Evolutionary conservation across 495 filamentous ascomycete genomes (phyloP).

Genomic region (Oidiodendron maius): DNA sequence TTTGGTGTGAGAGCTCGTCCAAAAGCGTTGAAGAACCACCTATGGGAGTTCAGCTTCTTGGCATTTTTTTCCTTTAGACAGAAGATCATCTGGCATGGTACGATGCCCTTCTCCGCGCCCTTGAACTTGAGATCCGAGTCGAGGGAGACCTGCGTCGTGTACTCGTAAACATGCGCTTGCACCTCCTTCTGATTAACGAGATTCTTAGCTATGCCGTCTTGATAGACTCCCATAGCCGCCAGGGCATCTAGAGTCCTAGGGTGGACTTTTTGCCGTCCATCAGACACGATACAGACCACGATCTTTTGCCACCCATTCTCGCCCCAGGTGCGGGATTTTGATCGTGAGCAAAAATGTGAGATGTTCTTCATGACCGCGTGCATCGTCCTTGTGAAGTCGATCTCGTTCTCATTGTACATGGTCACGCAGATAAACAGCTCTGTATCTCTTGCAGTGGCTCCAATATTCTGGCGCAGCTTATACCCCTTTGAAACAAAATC

Average conservation of each 20-base stretch:
- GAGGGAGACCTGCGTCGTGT: constrained; percentile 95
- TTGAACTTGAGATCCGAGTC: constrained; percentile 97
- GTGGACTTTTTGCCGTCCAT: constrained; percentile 91
- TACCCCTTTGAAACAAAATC: constrained; percentile 86
- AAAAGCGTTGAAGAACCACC: constrained; percentile 99
- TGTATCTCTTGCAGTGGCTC: constrained; percentile 81
- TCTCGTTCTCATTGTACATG: constrained; percentile 99
- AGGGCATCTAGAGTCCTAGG: constrained; percentile 91
- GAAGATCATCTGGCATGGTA: constrained; percentile 98
- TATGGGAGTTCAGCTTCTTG: constrained; percentile 97
- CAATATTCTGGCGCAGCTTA: constrained; percentile 93
- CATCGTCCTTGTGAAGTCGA: constrained; percentile 95
- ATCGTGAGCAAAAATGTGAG: constrained; percentile 87
- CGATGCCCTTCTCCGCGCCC: constrained; percentile 96
- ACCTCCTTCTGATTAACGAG: constrained; percentile 85
- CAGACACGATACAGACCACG: constrained; percentile 91
- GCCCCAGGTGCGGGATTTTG: constrained; percentile 92
- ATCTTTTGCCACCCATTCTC: constrained; percentile 99
- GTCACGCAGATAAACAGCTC: constrained; percentile 97
- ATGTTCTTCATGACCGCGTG: constrained; percentile 99
- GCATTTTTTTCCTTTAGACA: constrained; percentile 97
- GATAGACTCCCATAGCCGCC: constrained; percentile 97
- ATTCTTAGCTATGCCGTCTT: constrained; percentile 98
- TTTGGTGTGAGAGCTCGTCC: constrained; percentile 90
- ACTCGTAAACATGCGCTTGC: constrained; percentile 94